phyloP scores from a whole-genome alignment of 1,284 basidiomycete species.

The Dichomitus squalens region DNA sequence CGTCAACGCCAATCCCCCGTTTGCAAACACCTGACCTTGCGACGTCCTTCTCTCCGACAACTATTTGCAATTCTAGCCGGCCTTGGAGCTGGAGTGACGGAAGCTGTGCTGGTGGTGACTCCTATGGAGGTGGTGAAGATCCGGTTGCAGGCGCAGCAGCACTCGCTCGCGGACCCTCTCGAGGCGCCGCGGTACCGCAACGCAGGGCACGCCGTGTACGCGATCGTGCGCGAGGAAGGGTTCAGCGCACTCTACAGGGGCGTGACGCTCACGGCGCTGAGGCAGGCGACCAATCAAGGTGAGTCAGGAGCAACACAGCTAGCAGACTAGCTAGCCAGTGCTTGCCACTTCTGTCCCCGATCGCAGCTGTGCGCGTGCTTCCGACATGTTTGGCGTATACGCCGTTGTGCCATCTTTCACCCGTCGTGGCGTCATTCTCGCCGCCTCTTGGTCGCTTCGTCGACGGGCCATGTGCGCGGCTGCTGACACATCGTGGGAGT shows the following conservation, averaged over 20 bases:
- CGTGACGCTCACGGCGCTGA: slow-evolving; percentile 89
- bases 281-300: slow-evolving; percentile 99
- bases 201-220: slow-evolving; percentile 95
- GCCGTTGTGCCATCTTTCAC: too few relatives aligned
- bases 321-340: too few relatives aligned
- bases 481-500: too few relatives aligned
- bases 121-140: slow-evolving; percentile 99
- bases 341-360: too few relatives aligned
- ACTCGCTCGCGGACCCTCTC: slow-evolving; percentile 95
- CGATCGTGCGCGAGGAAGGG: slow-evolving; percentile 94
- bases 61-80: slow-evolving; percentile 45
- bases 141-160: slow-evolving; percentile 95
- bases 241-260: slow-evolving; percentile 87
- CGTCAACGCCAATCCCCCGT: too few relatives aligned
- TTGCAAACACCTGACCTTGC: background rate
- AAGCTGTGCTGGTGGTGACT: slow-evolving; percentile 93
- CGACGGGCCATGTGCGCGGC: too few relatives aligned
- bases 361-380: too few relatives aligned
- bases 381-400: too few relatives aligned
- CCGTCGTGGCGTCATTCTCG: too few relatives aligned
- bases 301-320: too few relatives aligned
- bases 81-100: slow-evolving; percentile 91
- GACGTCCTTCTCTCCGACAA: background rate
- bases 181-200: slow-evolving; percentile 95
- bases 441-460: too few relatives aligned